Evolutionary conservation across 805 yeast genomes (phyloP).

Genomic region (Starmerella asiatica): DNA sequence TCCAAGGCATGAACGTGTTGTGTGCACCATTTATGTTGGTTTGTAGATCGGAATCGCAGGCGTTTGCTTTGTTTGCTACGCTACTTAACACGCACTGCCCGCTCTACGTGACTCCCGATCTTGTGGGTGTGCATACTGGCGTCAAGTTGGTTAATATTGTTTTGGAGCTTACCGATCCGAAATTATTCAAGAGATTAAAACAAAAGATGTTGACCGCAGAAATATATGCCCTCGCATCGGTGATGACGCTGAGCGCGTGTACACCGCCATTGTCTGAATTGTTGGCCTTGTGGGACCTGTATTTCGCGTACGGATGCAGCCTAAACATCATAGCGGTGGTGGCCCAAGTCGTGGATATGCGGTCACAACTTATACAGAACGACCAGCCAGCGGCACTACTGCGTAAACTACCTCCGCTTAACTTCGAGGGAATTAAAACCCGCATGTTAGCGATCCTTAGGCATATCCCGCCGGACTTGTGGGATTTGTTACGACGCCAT

Average conservation of each 20-base stretch:
- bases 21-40: slow-evolving; percentile 72
- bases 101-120: slow-evolving; percentile 58
- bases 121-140: slow-evolving; percentile 74
- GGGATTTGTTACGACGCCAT: slow-evolving; percentile 50
- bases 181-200: slow-evolving; percentile 44
- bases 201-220: slow-evolving; percentile 65
- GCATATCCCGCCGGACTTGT: slow-evolving; percentile 52
- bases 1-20: slow-evolving; percentile 85
- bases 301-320: slow-evolving; percentile 83
- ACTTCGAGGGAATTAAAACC: slow-evolving; percentile 62
- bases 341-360: slow-evolving; percentile 61
- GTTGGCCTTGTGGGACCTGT: slow-evolving; percentile 72
- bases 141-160: slow-evolving; percentile 58
- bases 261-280: slow-evolving; percentile 73
- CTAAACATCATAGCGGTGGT: slow-evolving; percentile 73
- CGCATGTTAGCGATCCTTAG: slow-evolving; percentile 69
- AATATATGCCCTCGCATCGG: slow-evolving; percentile 61
- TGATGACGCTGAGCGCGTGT: slow-evolving; percentile 73
- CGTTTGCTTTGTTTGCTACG: slow-evolving; percentile 55
- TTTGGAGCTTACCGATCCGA: slow-evolving; percentile 58
- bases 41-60: slow-evolving; percentile 71
- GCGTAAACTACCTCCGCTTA: slow-evolving; percentile 57
- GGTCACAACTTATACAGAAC: slow-evolving; percentile 47
- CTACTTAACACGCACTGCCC: slow-evolving; percentile 57
- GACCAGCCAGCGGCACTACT: slow-evolving; percentile 60